These are phyloP conservation scores for Sporothrix luriei DNA, from an alignment of 2,329 filamentous ascomycete genomes.

Conservation along the genomic window DNA sequence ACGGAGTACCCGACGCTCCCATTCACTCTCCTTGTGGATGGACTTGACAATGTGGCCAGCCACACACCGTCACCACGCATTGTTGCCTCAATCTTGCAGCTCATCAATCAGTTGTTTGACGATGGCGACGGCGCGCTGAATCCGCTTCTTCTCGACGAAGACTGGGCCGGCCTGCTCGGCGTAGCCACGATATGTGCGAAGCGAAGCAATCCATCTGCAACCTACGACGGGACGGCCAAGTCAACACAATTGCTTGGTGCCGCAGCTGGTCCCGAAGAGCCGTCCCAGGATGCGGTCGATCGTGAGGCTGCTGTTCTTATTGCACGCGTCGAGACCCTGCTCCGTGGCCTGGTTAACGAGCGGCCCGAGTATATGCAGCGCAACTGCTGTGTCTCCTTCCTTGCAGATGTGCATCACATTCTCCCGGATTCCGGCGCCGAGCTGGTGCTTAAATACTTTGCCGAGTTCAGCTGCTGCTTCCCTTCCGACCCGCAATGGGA, in stretches of 20 bases:
- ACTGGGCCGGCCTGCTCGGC: constrained; percentile 64
- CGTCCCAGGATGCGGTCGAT: constrained; percentile 47
- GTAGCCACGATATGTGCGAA: constrained; percentile 60
- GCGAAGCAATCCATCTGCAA: constrained; percentile 34
- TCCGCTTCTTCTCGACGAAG: constrained; percentile 62
- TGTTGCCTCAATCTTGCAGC: constrained; percentile 51
- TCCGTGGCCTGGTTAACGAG: constrained; percentile 45
- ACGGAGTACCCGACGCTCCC: constrained; percentile 64
- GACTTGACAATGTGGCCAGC: constrained; percentile 55
- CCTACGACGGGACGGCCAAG: not conserved
- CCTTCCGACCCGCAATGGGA: constrained; percentile 72
- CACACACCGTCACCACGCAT: constrained; percentile 51
- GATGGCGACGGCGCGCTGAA: constrained; percentile 57
- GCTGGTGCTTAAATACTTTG: constrained; percentile 67
- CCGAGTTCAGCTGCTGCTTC: constrained; percentile 69
- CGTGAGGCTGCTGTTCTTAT: constrained; percentile 52
- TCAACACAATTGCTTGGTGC: constrained; percentile 20
- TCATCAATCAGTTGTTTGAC: constrained; percentile 60
- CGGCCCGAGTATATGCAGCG: constrained; percentile 62
- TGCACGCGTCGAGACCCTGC: constrained; percentile 53
- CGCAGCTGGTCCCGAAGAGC: constrained; percentile 35
- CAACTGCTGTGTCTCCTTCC: constrained; percentile 67
- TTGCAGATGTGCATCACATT: constrained; percentile 62
- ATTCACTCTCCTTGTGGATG: constrained; percentile 61
- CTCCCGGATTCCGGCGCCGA: constrained; percentile 67